These are phyloP conservation scores for Neurospora pannonica DNA, from an alignment of 495 filamentous ascomycete genomes.

Conservation along the genomic window DNA sequence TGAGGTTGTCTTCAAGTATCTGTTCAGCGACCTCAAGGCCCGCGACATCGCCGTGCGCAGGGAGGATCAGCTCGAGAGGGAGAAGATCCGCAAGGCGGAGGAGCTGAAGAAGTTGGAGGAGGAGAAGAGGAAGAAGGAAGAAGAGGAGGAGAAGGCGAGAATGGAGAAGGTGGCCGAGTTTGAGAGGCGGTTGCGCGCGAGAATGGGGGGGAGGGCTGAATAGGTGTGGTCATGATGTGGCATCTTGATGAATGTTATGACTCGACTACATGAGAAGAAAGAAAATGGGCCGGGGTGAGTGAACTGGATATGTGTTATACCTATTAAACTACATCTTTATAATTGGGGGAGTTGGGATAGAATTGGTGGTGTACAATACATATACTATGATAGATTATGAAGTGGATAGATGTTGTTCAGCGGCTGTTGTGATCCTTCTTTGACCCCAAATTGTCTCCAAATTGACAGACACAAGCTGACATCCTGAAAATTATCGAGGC, in stretches of 20 bases:
- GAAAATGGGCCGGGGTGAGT: background rate
- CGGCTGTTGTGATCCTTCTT: background rate
- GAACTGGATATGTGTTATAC: background rate
- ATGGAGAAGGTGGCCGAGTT: slow-evolving; percentile 39
- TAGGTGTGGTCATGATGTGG: slow-evolving; percentile 21
- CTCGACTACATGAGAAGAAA: background rate
- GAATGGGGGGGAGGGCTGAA: slow-evolving; percentile 19
- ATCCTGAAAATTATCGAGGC: background rate
- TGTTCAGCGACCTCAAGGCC: slow-evolving; percentile 87
- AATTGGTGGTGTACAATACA: background rate
- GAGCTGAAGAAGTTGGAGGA: slow-evolving; percentile 48
- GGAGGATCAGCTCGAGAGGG: slow-evolving; percentile 76
- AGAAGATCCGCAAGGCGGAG: slow-evolving; percentile 54
- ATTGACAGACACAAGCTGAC: background rate
- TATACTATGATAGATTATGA: background rate
- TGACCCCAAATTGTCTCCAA: background rate
- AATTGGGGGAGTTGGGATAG: background rate
- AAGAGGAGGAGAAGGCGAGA: slow-evolving; percentile 20
- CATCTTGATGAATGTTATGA: background rate
- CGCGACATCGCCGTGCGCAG: slow-evolving; percentile 88
- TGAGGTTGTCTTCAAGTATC: slow-evolving; percentile 74
- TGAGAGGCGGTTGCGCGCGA: slow-evolving; percentile 31
- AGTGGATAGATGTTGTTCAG: background rate
- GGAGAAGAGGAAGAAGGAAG: slow-evolving; percentile 43
- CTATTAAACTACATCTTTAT: background rate